A percentile compares a stretch with the other conserved stretches of the same genome.
Conservation (phyloP, 2,329 filamentous ascomycete species). For the Sarocladium brachiariae region DNA sequence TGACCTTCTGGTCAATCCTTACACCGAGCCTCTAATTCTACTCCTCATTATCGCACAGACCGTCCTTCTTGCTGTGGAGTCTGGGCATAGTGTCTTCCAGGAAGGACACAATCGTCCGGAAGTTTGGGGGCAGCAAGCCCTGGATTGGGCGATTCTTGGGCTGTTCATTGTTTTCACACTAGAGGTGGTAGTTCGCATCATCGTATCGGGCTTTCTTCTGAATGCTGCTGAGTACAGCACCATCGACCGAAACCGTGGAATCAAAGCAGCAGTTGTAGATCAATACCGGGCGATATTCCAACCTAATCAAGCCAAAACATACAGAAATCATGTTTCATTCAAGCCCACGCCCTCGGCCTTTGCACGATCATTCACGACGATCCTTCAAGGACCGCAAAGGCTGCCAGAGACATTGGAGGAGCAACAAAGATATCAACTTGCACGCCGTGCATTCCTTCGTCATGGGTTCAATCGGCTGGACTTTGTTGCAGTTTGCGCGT, state of each 20-base stretch:
- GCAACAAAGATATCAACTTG: conserved; percentile 77
- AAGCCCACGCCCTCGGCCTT: conserved; percentile 56
- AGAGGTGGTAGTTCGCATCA: conserved; percentile 73
- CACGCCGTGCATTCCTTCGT: conserved; percentile 83
- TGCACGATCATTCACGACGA: conserved; percentile 72
- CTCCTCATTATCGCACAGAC: conserved; percentile 84
- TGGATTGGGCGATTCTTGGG: conserved; percentile 74
- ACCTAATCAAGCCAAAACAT: conserved; percentile 67
- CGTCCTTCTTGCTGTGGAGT: conserved; percentile 79
- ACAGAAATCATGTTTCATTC: conserved; percentile 41
- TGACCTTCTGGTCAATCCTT: conserved; percentile 77
- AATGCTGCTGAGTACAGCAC: conserved; percentile 92
- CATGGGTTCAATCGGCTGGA: conserved; percentile 96
- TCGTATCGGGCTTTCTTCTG: conserved; percentile 88
- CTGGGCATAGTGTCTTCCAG: conserved; percentile 62
- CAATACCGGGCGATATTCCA: conserved; percentile 76
- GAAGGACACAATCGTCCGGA: conserved; percentile 52
- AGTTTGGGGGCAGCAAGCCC: conserved; percentile 59
- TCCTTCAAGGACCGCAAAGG: conserved; percentile 55
- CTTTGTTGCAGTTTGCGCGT: conserved; percentile 89
- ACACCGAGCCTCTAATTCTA: conserved; percentile 80
- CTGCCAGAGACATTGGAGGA: conserved; percentile 61
- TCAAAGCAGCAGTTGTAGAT: conserved; percentile 66
- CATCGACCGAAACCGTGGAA: conserved; percentile 68
- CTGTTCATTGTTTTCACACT: conserved; percentile 88